These are phyloP conservation scores for Aquilaria agallochum DNA, from an alignment of 441 rosid species.

Conservation along the genomic window DNA sequence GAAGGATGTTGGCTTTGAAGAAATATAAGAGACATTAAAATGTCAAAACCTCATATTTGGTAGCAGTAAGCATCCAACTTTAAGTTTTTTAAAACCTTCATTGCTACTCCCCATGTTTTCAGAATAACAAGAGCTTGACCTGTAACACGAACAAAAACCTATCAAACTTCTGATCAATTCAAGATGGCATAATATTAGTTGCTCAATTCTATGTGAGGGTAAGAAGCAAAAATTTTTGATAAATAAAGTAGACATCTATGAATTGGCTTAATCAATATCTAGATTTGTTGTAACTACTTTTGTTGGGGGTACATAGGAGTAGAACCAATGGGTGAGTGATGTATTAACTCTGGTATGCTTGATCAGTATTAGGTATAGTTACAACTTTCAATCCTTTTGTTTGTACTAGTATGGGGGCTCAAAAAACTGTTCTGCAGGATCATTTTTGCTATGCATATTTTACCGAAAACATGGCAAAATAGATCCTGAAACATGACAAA, in stretches of 20 bases:
- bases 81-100: slow-evolving; percentile 41
- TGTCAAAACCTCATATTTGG: slow-evolving; percentile 68
- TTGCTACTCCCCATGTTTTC: slow-evolving; percentile 54
- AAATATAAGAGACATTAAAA: slow-evolving; percentile 5
- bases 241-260: too few relatives aligned
- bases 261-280: too few relatives aligned
- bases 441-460: slow-evolving; percentile 65
- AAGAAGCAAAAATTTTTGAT: too few relatives aligned
- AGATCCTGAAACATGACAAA: slow-evolving; percentile 43
- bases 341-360: too few relatives aligned
- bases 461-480: slow-evolving; percentile 54
- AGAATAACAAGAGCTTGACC: slow-evolving; percentile 83
- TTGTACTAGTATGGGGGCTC: slow-evolving; percentile 57
- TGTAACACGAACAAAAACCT: slow-evolving; percentile 23
- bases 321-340: too few relatives aligned
- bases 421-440: slow-evolving; percentile 40
- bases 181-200: too few relatives aligned
- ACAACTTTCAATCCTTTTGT: too few relatives aligned
- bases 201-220: too few relatives aligned
- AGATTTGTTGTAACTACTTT: too few relatives aligned
- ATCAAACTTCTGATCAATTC: too few relatives aligned
- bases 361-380: too few relatives aligned
- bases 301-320: too few relatives aligned
- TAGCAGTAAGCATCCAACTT: slow-evolving; percentile 66
- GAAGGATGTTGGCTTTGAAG: not conserved